Conservation (phyloP, 2,329 filamentous ascomycete species). For the Teratosphaeriaceae sp. region DNA sequence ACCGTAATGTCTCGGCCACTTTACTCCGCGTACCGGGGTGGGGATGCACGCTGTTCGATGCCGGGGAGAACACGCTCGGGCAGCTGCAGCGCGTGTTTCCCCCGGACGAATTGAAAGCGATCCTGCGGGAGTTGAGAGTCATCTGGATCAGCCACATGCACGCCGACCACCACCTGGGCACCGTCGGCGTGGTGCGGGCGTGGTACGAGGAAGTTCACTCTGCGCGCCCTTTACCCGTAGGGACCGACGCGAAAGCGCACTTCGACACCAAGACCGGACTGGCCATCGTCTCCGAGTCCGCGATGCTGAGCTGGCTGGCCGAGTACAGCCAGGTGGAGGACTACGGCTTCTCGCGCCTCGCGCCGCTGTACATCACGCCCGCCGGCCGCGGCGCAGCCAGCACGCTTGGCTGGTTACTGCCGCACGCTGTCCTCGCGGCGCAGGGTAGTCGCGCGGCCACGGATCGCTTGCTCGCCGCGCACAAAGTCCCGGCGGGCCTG, state of each 20-base stretch:
- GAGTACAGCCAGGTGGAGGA: slow-evolving; percentile 78
- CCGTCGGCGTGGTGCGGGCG: slow-evolving; percentile 69
- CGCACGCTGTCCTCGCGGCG: slow-evolving; percentile 16
- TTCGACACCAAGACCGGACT: slow-evolving; percentile 35
- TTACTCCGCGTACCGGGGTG: slow-evolving; percentile 74
- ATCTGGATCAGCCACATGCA: slow-evolving; percentile 96
- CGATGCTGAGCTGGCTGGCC: slow-evolving; percentile 68
- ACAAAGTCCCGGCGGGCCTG: slow-evolving; percentile 28
- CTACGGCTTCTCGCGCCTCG: slow-evolving; percentile 58
- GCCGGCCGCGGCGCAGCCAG: slow-evolving; percentile 21
- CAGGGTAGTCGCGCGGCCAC: slow-evolving; percentile 16
- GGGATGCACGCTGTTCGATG: slow-evolving; percentile 87
- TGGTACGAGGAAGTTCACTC: slow-evolving; percentile 60
- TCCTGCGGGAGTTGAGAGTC: slow-evolving; percentile 70
- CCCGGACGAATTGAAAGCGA: slow-evolving; percentile 55
- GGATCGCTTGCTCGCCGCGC: slow-evolving; percentile 20
- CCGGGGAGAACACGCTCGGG: slow-evolving; percentile 85
- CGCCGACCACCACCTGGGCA: slow-evolving; percentile 91
- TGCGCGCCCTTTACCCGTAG: slow-evolving; percentile 23
- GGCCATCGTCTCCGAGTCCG: slow-evolving; percentile 60
- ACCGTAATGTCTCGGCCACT: slow-evolving; percentile 90
- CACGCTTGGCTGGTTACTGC: slow-evolving; percentile 29
- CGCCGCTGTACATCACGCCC: slow-evolving; percentile 42
- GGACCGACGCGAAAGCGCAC: slow-evolving; percentile 13
- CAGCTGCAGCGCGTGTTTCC: slow-evolving; percentile 72